These are phyloP conservation scores for Falciphora oryzae DNA, from an alignment of 2,329 filamentous ascomycete species.

Conservation along the genomic window DNA sequence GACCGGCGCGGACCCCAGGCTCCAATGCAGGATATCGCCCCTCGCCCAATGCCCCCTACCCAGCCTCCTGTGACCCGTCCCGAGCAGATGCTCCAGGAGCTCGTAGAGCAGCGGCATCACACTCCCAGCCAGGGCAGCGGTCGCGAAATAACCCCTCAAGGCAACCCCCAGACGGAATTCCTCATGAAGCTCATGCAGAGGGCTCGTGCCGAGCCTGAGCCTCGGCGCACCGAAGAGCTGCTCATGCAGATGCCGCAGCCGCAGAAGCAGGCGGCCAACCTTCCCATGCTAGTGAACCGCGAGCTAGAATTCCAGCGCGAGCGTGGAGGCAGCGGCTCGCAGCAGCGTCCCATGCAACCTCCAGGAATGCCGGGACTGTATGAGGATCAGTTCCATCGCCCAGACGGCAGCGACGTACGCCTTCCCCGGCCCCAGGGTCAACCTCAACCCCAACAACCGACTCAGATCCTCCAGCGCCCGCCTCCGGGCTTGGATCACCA, in stretches of 20 bases:
- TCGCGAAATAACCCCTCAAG: conserved; percentile 29
- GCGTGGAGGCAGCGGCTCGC: conserved; percentile 21
- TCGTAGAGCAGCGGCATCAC: conserved; percentile 54
- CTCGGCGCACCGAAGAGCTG: conserved; percentile 44
- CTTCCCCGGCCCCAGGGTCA: conserved; percentile 8
- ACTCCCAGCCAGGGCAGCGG: conserved; percentile 44
- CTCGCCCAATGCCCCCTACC: conserved; percentile 35
- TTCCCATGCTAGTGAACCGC: conserved; percentile 41
- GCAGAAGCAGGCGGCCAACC: conserved; percentile 38
- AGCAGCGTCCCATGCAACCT: conserved; percentile 35
- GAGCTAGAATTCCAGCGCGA: conserved; percentile 42
- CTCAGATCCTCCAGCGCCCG: conserved; percentile 60
- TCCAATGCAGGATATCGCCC: conserved; percentile 46
- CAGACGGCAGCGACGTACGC: conserved; percentile 37
- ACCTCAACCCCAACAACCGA: conserved; percentile 43
- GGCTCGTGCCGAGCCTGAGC: conserved; percentile 41
- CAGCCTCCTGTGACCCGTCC: conserved; percentile 43
- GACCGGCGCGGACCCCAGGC: conserved; percentile 34
- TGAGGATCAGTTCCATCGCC: conserved; percentile 46
- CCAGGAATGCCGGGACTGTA: conserved; percentile 46
- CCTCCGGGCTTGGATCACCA: conserved; percentile 54
- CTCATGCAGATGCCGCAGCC: conserved; percentile 42
- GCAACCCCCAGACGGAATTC: conserved; percentile 63
- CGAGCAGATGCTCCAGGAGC: conserved; percentile 56
- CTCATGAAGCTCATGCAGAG: conserved; percentile 76